Percentiles rank a stretch among this genome's conserved stretches.
Conservation (phyloP, 192 early-diverging fungal genomes). For the Endogone sp. region DNA sequence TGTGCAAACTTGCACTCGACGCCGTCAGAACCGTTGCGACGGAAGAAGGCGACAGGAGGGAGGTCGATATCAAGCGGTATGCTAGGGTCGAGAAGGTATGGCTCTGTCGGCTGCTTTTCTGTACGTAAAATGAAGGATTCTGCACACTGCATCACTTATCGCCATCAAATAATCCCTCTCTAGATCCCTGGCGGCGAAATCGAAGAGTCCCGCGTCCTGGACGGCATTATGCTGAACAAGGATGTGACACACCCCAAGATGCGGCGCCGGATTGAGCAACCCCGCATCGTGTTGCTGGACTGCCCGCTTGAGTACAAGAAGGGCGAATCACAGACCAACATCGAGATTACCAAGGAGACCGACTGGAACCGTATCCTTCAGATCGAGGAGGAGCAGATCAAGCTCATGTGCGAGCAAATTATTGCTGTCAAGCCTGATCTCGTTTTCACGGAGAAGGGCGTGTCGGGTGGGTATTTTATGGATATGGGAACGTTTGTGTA, state of each 20-base stretch:
- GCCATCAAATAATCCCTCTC: not conserved
- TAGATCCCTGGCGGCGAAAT: conserved; percentile 97
- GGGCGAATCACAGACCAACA: conserved; percentile 99
- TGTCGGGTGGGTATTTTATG: conserved; percentile 59
- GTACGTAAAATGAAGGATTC: not conserved
- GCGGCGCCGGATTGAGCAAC: conserved; percentile 94
- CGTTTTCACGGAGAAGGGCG: conserved; percentile 99
- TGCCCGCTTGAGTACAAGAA: conserved; percentile 99
- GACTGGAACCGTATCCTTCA: conserved; percentile 96
- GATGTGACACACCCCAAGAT: conserved; percentile 99
- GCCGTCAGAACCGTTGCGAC: conserved; percentile 90
- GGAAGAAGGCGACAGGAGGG: conserved; percentile 61
- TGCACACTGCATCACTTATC: not conserved
- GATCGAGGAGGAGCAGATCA: conserved; percentile 99
- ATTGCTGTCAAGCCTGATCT: conserved; percentile 94
- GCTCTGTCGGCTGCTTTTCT: not conserved
- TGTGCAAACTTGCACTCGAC: conserved; percentile 94
- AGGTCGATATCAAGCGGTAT: conserved; percentile 98
- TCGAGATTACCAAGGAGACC: conserved; percentile 94
- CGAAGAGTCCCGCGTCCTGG: conserved; percentile 90
- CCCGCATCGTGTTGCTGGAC: conserved; percentile 92
- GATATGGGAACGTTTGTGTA: conserved; percentile 3
- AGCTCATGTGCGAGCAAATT: conserved; percentile 95
- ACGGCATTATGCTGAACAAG: conserved; percentile 99
- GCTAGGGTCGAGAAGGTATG: conserved; percentile 93